Base-by-base conservation (phyloP, 495 filamentous ascomycete species). In the Pyronema omphalodes region DNA sequence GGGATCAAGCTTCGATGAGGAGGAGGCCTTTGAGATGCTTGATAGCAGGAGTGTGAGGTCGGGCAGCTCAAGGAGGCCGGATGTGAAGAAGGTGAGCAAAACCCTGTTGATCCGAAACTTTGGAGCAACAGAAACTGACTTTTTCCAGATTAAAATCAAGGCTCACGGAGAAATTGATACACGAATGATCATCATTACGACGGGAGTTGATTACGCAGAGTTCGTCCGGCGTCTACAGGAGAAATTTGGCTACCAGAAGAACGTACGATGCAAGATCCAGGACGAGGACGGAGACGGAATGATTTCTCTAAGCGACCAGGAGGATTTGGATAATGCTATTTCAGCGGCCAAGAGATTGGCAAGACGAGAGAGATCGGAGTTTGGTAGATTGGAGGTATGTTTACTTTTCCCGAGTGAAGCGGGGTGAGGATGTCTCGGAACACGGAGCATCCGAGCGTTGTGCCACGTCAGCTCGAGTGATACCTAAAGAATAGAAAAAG, bases 261-360 rank as follows among this genome's bases (percentile, higher is more conserved):
- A 75, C 45, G 76, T 89, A 64, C 88, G 84, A 73, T 80, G 93
- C 67, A 87, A 84, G 73, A 79, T 93, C 62, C 80, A 78, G 65
- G 84, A 86, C 51, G 82, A 86, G 50, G 88, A 93, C 66, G 78
- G 85, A 58, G 82, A 82, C 6, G 91, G 94, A 63, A 85, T 94
- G 82, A 89, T 98, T 67, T 94, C 87, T 9, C 81, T 98, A 79
- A 86, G 83, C 34, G 91, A 98, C 69, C 84, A 93, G 68, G 91
- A 98, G 63, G 91, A 98, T 73, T 68, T 95, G 58, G 88, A 95
- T 51, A 80, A 94, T 76, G 77, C 83, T 40, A 74, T 96, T 52
- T 71, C 70, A 62, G 71, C 69, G 4, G 79, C 81, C 34, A 82
- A 77, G 65, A 74, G 76, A 53, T 69, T 70, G 54, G 93, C 86